Conservation (phyloP, 768 basidiomycete genomes). For the Mycena polygramma region DNA sequence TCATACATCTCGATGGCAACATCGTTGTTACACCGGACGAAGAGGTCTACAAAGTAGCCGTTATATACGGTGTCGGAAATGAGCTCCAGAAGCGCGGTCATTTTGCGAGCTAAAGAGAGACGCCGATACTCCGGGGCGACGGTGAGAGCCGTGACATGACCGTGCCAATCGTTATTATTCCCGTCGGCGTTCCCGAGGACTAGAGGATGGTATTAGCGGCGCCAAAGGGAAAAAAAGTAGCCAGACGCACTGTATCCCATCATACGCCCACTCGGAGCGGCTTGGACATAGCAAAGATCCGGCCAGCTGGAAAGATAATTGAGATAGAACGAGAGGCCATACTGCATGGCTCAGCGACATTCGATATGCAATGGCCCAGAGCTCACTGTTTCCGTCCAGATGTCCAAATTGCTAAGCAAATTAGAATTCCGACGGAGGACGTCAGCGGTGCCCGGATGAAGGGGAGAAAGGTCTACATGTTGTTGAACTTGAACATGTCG, state of each 20-base stretch:
- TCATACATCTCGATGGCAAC: slow-evolving; percentile 97
- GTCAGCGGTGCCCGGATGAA: slow-evolving; percentile 26
- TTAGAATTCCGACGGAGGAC: background rate
- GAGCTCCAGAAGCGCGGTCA: slow-evolving; percentile 89
- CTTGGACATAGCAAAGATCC: slow-evolving; percentile 88
- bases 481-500: slow-evolving; percentile 95
- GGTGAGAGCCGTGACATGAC: slow-evolving; percentile 95
- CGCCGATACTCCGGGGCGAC: slow-evolving; percentile 95
- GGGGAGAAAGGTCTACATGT: slow-evolving; percentile 64
- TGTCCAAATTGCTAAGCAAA: slow-evolving; percentile 84
- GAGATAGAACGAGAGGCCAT: slow-evolving; percentile 90
- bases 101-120: slow-evolving; percentile 85
- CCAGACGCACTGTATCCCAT: slow-evolving; percentile 72
- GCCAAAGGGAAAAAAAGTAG: background rate
- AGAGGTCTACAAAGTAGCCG: slow-evolving; percentile 94
- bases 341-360: slow-evolving; percentile 58
- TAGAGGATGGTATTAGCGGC: slow-evolving; percentile 46
- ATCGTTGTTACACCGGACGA: slow-evolving; percentile 88
- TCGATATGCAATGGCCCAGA: slow-evolving; percentile 23
- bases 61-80: slow-evolving; percentile 86
- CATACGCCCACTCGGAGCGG: slow-evolving; percentile 83
- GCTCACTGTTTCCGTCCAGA: slow-evolving; percentile 97
- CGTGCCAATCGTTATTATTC: slow-evolving; percentile 81
- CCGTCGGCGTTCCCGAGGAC: slow-evolving; percentile 97
- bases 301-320: slow-evolving; percentile 93